phyloP scores from a whole-genome alignment of 2,329 filamentous ascomycete species.

The Sclerotinia minor region DNA sequence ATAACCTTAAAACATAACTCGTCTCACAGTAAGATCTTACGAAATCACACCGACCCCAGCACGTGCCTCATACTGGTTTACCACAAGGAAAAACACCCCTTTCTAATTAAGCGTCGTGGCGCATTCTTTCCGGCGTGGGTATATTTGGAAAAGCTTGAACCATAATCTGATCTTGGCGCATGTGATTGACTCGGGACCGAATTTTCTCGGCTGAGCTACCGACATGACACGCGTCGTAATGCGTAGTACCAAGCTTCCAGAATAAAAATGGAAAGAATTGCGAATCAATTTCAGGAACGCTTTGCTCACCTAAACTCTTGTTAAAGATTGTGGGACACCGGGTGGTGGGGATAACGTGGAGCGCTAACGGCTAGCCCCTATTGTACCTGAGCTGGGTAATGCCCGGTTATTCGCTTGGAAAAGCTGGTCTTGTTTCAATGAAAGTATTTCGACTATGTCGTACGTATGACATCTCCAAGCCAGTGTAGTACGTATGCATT shows the following conservation, averaged over 20 bases:
- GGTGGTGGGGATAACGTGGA: not conserved
- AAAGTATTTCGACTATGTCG: not conserved
- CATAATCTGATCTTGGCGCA: not conserved
- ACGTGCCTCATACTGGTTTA: not conserved
- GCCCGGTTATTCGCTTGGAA: not conserved
- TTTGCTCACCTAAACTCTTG: not conserved
- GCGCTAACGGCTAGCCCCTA: not conserved
- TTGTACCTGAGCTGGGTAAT: not conserved
- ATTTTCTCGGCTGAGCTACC: not conserved
- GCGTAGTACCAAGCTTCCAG: not conserved
- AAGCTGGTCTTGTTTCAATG: not conserved
- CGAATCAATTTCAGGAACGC: not conserved
- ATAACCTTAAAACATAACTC: not conserved
- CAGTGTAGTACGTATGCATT: not conserved
- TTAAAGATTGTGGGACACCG: not conserved
- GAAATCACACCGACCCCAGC: not conserved
- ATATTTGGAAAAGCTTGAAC: not conserved
- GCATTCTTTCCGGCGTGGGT: not conserved
- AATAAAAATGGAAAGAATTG: not conserved
- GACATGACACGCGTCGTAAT: not conserved
- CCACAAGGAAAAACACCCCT: not conserved
- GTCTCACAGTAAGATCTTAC: not conserved
- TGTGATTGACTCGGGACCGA: slow-evolving; percentile 3
- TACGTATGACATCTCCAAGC: no score
- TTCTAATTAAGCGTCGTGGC: no score